Conservation (phyloP, 768 basidiomycete species). For the Termitomyces sp. region DNA sequence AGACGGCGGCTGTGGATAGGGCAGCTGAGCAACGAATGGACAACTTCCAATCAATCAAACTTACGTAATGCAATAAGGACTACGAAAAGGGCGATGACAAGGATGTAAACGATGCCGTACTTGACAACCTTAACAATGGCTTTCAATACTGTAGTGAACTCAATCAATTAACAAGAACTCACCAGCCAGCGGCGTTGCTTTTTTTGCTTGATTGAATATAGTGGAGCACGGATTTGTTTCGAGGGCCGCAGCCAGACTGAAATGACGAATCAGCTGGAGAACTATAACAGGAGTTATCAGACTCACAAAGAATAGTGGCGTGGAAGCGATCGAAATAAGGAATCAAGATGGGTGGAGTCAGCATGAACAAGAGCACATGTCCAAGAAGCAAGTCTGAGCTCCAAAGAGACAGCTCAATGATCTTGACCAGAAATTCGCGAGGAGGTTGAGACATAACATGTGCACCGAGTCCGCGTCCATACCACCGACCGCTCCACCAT, state of each 20-base stretch:
- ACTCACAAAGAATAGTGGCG: constrained; percentile 85
- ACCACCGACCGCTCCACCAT: constrained; percentile 99
- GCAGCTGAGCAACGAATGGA: background rate
- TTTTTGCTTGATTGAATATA: constrained; percentile 88
- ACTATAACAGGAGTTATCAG: background rate
- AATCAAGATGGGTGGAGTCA: constrained; percentile 83
- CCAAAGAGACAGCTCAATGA: constrained; percentile 94
- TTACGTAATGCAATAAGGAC: constrained; percentile 77
- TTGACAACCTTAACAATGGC: constrained; percentile 58
- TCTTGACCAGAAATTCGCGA: constrained; percentile 96
- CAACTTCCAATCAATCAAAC: constrained; percentile 23
- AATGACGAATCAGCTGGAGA: background rate
- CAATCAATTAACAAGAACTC: constrained; percentile 21
- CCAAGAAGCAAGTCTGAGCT: constrained; percentile 90
- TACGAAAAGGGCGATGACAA: constrained; percentile 65
- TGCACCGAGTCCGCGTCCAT: constrained; percentile 86
- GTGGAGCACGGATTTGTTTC: constrained; percentile 88
- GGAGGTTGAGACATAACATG: constrained; percentile 97
- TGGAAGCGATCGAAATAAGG: constrained; percentile 93
- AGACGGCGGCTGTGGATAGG: constrained; percentile 45
- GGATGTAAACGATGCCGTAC: constrained; percentile 76
- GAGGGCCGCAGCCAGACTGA: constrained; percentile 94
- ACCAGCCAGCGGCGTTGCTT: constrained; percentile 90
- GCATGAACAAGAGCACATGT: constrained; percentile 84
- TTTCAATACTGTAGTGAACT: background rate